Evolutionary conservation across 2,329 filamentous ascomycete genomes (phyloP).

Genomic region (Bertia moriformis): DNA sequence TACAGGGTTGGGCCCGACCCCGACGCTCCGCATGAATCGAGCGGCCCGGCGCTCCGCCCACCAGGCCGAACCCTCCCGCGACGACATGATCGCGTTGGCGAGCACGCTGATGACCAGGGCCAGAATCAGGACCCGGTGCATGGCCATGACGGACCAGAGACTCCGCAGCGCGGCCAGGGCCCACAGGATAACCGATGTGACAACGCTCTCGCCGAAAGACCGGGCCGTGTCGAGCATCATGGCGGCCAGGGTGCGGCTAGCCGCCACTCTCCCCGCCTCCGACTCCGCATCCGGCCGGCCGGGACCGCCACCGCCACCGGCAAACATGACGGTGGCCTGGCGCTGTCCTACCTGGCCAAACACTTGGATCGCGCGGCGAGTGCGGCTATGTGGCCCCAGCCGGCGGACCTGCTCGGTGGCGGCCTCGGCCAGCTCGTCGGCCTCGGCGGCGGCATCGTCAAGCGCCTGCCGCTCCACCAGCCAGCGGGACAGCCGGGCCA

Average conservation of each 20-base stretch:
- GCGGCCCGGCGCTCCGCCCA: slow-evolving; percentile 71
- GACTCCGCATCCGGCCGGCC: slow-evolving; percentile 39
- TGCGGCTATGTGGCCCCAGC: slow-evolving; percentile 59
- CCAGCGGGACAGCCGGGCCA: slow-evolving; percentile 41
- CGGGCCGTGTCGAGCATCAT: slow-evolving; percentile 60
- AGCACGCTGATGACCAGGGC: slow-evolving; percentile 55
- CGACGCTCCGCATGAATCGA: slow-evolving; percentile 68
- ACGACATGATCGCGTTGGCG: slow-evolving; percentile 63
- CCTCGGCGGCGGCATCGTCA: slow-evolving; percentile 59
- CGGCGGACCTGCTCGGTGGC: slow-evolving; percentile 65
- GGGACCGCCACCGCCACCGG: slow-evolving; percentile 19
- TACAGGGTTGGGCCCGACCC: slow-evolving; percentile 68
- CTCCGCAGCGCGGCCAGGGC: slow-evolving; percentile 51
- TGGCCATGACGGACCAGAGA: slow-evolving; percentile 52
- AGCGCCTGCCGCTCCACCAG: slow-evolving; percentile 59
- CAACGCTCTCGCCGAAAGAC: slow-evolving; percentile 62
- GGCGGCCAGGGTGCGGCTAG: slow-evolving; percentile 44
- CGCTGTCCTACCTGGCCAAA: slow-evolving; percentile 64
- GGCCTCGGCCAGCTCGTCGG: slow-evolving; percentile 60
- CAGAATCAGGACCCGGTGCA: slow-evolving; percentile 60
- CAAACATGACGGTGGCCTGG: slow-evolving; percentile 45
- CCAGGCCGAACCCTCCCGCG: slow-evolving; percentile 62
- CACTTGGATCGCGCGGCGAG: slow-evolving; percentile 64
- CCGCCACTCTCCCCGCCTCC: too few relatives aligned
- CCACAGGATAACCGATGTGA: slow-evolving; percentile 67